phyloP scores from a whole-genome alignment of 352 stramenopile species.

The Phytopythium vexans region DNA sequence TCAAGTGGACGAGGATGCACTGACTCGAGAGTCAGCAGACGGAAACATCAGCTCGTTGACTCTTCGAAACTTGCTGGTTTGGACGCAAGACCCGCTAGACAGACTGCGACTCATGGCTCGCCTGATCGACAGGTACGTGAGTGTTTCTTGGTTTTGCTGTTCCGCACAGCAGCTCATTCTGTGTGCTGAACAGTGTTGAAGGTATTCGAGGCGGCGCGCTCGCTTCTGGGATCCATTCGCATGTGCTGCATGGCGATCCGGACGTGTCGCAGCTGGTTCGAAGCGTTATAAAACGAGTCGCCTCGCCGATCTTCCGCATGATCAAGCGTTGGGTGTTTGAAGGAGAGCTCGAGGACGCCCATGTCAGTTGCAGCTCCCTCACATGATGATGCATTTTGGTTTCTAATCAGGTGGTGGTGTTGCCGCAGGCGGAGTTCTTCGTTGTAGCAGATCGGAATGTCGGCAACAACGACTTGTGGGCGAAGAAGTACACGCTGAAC shows the following conservation, averaged over 20 bases:
- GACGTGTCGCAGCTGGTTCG: conserved; percentile 66
- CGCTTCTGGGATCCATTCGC: conserved; percentile 87
- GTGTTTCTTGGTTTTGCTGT: neutral
- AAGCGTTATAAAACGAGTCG: conserved; percentile 75
- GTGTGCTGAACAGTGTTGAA: conserved; percentile 48
- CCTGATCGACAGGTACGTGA: conserved; percentile 77
- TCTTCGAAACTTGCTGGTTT: conserved; percentile 87
- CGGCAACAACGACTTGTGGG: conserved; percentile 80
- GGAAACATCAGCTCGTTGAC: conserved; percentile 63
- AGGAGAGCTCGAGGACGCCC: conserved; percentile 80
- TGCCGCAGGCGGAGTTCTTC: conserved; percentile 80
- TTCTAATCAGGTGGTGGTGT: neutral
- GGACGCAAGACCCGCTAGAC: conserved; percentile 86
- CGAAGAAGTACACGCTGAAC: conserved; percentile 83
- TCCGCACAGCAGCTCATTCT: neutral
- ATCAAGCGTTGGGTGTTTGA: conserved; percentile 88
- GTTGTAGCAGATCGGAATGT: conserved; percentile 73
- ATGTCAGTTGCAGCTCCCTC: conserved; percentile 41
- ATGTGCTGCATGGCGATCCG: conserved; percentile 90
- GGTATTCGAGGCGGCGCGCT: conserved; percentile 85
- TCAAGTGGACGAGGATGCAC: conserved; percentile 85
- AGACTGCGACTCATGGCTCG: conserved; percentile 88
- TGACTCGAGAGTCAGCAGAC: conserved; percentile 44
- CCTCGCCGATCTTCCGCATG: conserved; percentile 82
- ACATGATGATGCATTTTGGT: neutral